Base-by-base conservation (phyloP, 116 monocot genomes). In the Cymodocea nodosa region DNA sequence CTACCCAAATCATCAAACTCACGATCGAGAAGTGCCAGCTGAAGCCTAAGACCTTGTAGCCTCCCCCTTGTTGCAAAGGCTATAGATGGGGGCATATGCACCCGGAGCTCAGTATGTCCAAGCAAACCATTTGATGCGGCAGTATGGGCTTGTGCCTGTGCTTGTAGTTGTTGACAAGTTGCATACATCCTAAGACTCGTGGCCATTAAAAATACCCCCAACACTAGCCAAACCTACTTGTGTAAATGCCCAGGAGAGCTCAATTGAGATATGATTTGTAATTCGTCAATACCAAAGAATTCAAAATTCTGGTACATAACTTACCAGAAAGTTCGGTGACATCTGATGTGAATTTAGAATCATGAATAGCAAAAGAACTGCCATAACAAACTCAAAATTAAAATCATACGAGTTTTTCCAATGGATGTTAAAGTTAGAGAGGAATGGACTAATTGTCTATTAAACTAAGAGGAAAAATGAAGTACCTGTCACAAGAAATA, bases 1-100 rank as follows among this genome's bases (percentile, higher is more conserved):
- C 70, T 75, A 95, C 95, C 90, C 72, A 95, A 79, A 71, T 95
- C 95, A 62, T 98, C 92, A 74, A 98, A 89, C 30, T 98, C 98
- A 24, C 92, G 74, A 60, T 98, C 92, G 44, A 98, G 79, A 59
- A 92, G 85, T 4, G 98, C 86, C 61, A 98, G 86, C 37, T 98
- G 92, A 23, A 98, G 92, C 53, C 92, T 83, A 25, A 98, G 86
- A 51, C 84, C 78, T 30, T 91, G 89, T 56, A 92, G 58, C 9
- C 88, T 64, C 40, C 92, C 98, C 67, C 92, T 82, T 0, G 79
- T 79, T 0, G 88, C 71, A 64, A 97, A 80, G 10, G 85, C 85
- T 12, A 97, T 78, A 13, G 98, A 75, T 5, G 82, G 79, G 49
- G 92, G 92, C 68, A 98, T 71, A 56, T 82, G 92, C 59, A 97